Conservation (phyloP, 768 basidiomycete species). For the Psilocybe cubensis region DNA sequence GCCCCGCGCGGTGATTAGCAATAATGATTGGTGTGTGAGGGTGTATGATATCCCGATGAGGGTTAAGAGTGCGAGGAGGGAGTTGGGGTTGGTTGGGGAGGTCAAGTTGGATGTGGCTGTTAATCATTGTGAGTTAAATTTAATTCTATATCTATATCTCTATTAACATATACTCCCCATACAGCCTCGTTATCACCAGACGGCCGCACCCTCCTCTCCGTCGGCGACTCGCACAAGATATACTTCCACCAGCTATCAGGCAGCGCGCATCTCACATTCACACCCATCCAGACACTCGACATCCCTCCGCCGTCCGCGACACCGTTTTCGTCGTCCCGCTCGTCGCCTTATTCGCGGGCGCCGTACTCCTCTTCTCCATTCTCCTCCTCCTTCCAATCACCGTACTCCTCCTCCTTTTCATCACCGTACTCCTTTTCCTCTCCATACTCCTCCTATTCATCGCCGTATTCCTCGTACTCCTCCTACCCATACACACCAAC, state of each 20-base stretch:
- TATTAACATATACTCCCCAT: constrained; percentile 7
- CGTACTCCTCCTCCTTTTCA: constrained; percentile 5
- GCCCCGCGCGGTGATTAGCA: constrained; percentile 80
- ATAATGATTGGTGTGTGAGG: constrained; percentile 83
- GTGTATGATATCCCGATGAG: constrained; percentile 77
- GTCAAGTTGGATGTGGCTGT: constrained; percentile 70
- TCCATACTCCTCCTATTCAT: neutral
- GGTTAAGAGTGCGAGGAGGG: constrained; percentile 38
- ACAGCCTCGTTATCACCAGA: constrained; percentile 90
- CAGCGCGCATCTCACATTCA: constrained; percentile 60
- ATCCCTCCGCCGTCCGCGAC: constrained; percentile 59
- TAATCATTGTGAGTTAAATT: constrained; percentile 70
- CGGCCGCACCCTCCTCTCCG: constrained; percentile 82
- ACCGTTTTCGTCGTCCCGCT: neutral
- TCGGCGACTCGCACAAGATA: constrained; percentile 89
- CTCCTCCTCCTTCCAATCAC: constrained; percentile 4
- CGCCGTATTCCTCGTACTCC: neutral
- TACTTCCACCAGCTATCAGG: constrained; percentile 80
- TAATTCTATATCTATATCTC: neutral
- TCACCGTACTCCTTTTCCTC: neutral
- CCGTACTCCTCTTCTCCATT: constrained; percentile 2
- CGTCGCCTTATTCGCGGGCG: constrained; percentile 5
- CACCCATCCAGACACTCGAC: constrained; percentile 67
- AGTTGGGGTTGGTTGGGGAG: constrained; percentile 52
- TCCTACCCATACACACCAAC: constrained; percentile 17